A percentile compares a stretch with the other conserved stretches of the same genome.
phyloP scores from a whole-genome alignment of 768 basidiomycete species.

The Gelatoporia subvermispora region DNA sequence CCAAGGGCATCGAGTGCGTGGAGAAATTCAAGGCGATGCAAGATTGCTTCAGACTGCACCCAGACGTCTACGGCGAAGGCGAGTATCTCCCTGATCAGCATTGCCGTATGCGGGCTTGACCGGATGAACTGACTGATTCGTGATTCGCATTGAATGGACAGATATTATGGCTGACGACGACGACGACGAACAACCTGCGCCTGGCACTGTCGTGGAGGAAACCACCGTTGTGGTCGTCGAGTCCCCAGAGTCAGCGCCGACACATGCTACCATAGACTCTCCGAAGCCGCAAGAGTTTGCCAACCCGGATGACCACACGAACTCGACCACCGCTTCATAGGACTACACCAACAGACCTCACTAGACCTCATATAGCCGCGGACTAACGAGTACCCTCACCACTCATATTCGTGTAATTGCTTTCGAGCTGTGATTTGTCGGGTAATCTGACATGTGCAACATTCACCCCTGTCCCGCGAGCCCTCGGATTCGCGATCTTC shows the following conservation, averaged over 20 bases:
- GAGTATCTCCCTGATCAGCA: slow-evolving; percentile 33
- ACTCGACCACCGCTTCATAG: not conserved
- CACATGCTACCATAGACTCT: not conserved
- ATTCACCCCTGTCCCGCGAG: too few relatives aligned
- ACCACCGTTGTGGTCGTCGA: not conserved
- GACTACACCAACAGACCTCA: too few relatives aligned
- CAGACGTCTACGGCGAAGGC: slow-evolving; percentile 95
- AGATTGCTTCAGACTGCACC: slow-evolving; percentile 92
- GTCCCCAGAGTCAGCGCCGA: not conserved
- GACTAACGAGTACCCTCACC: too few relatives aligned
- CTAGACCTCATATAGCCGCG: too few relatives aligned
- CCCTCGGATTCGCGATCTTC: too few relatives aligned
- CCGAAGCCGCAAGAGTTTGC: not conserved
- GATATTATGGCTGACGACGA: slow-evolving; percentile 72
- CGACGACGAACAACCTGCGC: slow-evolving; percentile 33
- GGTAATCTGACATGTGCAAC: too few relatives aligned
- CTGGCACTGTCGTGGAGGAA: not conserved
- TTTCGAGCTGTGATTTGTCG: too few relatives aligned
- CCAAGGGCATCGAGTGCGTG: slow-evolving; percentile 96
- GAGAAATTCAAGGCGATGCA: slow-evolving; percentile 99
- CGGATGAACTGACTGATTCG: not conserved
- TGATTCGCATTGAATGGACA: slow-evolving; percentile 20
- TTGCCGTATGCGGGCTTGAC: too few relatives aligned
- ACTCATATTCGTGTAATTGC: too few relatives aligned
- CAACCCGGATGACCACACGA: not conserved